phyloP scores from a whole-genome alignment of 208 protist genomes.

The Trypanosoma avium region DNA sequence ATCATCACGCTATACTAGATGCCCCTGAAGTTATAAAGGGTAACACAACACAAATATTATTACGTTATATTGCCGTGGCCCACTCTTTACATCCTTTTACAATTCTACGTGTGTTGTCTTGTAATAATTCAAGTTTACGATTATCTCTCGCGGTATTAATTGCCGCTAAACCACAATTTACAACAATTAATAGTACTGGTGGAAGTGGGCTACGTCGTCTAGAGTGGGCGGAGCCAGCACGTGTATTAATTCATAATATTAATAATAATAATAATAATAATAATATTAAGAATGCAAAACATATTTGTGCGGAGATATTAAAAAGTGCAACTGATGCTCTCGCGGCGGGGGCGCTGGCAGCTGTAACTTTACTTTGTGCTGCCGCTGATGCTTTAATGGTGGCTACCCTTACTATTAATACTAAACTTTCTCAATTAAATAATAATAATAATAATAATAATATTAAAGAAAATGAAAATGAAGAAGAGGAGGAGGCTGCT shows the following conservation, averaged over 20 bases:
- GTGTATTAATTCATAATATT: constrained; percentile 2
- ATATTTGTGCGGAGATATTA: constrained; percentile 43
- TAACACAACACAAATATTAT: too few relatives aligned
- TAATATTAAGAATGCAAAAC: constrained; percentile 44
- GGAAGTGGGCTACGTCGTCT: constrained; percentile 35
- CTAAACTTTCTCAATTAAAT: too few relatives aligned
- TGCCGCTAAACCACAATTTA: constrained; percentile 39
- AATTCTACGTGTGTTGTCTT: constrained; percentile 35
- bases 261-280: too few relatives aligned
- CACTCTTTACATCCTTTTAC: constrained; percentile 73
- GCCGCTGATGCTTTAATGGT: constrained; percentile 50
- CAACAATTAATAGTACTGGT: too few relatives aligned
- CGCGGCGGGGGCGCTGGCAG: constrained; percentile 52
- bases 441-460: too few relatives aligned
- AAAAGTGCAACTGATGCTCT: constrained; percentile 43
- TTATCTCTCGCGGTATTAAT: constrained; percentile 30
- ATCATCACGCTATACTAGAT: constrained; percentile 33
- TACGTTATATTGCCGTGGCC: constrained; percentile 60
- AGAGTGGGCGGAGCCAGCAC: constrained; percentile 17
- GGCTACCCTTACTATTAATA: too few relatives aligned
- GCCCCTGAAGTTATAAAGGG: constrained; percentile 2
- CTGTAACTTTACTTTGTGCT: constrained; percentile 48
- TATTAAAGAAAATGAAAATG: not conserved
- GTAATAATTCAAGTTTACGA: not conserved
- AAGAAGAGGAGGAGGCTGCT: constrained; percentile 31